Evolutionary conservation across 768 basidiomycete genomes (phyloP).

Genomic region (Lactarius psammicola): DNA sequence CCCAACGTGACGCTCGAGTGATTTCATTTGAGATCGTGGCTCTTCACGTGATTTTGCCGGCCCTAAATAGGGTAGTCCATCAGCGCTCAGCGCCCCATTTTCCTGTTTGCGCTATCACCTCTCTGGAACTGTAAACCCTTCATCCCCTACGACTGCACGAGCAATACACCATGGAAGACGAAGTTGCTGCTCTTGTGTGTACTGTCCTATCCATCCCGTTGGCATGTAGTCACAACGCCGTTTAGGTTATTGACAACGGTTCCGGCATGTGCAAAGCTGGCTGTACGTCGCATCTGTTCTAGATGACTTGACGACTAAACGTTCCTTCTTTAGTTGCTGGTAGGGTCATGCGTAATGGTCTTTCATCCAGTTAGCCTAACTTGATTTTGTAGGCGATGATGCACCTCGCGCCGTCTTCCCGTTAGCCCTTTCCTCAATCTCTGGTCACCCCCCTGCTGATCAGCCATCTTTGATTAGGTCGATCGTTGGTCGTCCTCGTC

Average conservation of each 20-base stretch:
- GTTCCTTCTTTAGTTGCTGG: slow-evolving; percentile 11
- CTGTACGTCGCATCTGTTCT: slow-evolving; percentile 52
- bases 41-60: slow-evolving; percentile 2
- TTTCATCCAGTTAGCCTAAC: not conserved
- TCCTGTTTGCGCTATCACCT: slow-evolving; percentile 6
- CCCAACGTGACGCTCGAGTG: not conserved
- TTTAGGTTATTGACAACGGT: slow-evolving; percentile 85
- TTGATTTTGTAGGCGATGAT: slow-evolving; percentile 55
- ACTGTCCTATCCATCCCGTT: not conserved
- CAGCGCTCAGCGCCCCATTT: not conserved
- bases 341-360: not conserved
- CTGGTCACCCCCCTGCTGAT: not conserved
- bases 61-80: not conserved
- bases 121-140: not conserved
- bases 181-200: slow-evolving; percentile 57
- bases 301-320: not conserved
- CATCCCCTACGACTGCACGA: slow-evolving; percentile 3
- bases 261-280: slow-evolving; percentile 99
- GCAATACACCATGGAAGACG: slow-evolving; percentile 53
- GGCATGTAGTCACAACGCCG: slow-evolving; percentile 7
- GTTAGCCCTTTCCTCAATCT: slow-evolving; percentile 46
- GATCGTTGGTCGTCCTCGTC: slow-evolving; percentile 92
- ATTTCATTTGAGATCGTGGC: not conserved
- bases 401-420: slow-evolving; percentile 95
- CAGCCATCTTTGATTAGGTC: slow-evolving; percentile 34